Evolutionary conservation across 768 basidiomycete genomes (phyloP).

Genomic region (Pisolithus marmoratus): DNA sequence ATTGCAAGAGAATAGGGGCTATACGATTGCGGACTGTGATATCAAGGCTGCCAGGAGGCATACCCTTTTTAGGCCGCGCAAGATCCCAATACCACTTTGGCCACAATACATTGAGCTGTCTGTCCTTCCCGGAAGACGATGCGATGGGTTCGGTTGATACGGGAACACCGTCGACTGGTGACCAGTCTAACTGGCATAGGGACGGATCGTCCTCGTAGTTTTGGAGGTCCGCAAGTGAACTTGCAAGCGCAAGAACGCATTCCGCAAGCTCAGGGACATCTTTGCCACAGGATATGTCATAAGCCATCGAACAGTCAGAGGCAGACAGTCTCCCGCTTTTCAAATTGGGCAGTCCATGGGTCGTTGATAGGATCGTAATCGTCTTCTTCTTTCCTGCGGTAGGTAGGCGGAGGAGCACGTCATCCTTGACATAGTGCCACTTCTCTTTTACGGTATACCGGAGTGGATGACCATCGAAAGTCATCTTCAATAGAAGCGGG

Average conservation of each 20-base stretch:
- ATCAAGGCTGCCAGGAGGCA: constrained; percentile 69
- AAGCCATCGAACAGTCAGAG: constrained; percentile 38
- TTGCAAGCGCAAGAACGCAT: constrained; percentile 38
- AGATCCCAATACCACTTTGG: constrained; percentile 98
- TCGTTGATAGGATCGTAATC: constrained; percentile 38
- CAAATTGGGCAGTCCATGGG: constrained; percentile 44
- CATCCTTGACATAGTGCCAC: constrained; percentile 56
- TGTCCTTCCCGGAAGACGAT: constrained; percentile 5
- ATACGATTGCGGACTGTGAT: constrained; percentile 79
- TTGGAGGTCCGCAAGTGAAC: constrained; percentile 23
- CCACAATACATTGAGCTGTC: constrained; percentile 59
- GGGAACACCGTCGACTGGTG: constrained; percentile 9
- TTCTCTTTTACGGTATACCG: constrained; percentile 46
- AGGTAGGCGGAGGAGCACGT: constrained; percentile 33
- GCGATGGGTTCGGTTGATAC: constrained; percentile 9
- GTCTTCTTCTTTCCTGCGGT: constrained; percentile 40
- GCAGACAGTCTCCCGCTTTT: constrained; percentile 37
- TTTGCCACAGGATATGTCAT: constrained; percentile 41
- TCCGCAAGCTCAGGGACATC: constrained; percentile 29
- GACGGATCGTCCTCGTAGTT: constrained; percentile 41
- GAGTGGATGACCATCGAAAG: constrained; percentile 58
- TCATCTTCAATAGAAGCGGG: constrained; percentile 61
- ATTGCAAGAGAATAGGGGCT: constrained; percentile 76
- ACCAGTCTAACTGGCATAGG: constrained; percentile 68
- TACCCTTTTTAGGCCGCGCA: constrained; percentile 62